Percentiles rank a stretch among this genome's conserved stretches.
Conservation (phyloP, 1,284 basidiomycete genomes). For the Meripilus lineatus region DNA sequence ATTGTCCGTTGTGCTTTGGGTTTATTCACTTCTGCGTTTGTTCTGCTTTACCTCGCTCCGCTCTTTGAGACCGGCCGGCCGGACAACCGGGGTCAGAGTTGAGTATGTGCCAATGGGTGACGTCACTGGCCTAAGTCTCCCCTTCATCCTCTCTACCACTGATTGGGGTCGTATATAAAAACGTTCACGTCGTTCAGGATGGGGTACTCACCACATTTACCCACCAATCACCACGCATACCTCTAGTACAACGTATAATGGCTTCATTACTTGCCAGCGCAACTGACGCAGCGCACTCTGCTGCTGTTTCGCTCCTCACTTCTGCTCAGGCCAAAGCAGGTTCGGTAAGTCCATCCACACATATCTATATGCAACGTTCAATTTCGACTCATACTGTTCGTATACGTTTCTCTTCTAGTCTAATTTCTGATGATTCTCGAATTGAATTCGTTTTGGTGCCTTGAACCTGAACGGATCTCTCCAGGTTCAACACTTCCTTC, state of each 20-base stretch:
- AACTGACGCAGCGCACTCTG: slow-evolving; percentile 49
- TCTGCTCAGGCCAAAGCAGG: slow-evolving; percentile 47
- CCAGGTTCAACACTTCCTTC: slow-evolving; percentile 27
- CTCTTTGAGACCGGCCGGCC: too few species aligned
- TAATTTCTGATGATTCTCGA: not conserved
- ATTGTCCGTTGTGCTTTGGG: not conserved
- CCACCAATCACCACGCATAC: not conserved
- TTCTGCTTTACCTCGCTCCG: too few species aligned
- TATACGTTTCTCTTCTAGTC: not conserved
- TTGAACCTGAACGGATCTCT: not conserved
- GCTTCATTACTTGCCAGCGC: slow-evolving; percentile 41
- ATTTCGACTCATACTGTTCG: not conserved
- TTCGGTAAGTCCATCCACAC: slow-evolving; percentile 4
- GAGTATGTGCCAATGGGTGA: too few species aligned
- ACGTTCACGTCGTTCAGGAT: not conserved
- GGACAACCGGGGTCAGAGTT: too few species aligned
- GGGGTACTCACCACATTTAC: too few species aligned
- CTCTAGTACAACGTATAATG: slow-evolving; percentile 29
- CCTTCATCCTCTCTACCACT: too few species aligned
- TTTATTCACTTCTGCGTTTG: too few species aligned
- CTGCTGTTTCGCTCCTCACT: slow-evolving; percentile 45
- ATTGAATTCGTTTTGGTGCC: not conserved
- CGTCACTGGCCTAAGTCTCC: too few species aligned
- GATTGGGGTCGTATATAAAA: too few species aligned
- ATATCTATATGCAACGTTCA: not conserved